A percentile compares a stretch with the other conserved stretches of the same genome.
phyloP scores from a whole-genome alignment of 768 basidiomycete genomes.

The Chalciporus chontae region DNA sequence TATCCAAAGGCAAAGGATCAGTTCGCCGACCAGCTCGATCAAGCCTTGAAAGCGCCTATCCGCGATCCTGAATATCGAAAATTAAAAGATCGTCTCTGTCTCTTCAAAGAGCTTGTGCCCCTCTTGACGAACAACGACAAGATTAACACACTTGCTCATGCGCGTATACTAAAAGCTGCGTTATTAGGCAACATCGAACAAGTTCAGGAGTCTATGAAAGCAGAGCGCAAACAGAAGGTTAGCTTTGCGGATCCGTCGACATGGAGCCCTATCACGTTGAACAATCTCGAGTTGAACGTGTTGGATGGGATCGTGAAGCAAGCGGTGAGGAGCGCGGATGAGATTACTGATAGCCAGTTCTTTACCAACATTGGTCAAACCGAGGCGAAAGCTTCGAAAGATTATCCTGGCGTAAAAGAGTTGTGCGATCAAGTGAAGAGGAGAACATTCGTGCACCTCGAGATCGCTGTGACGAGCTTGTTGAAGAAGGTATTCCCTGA shows the following conservation, averaged over 20 bases:
- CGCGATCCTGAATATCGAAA: slow-evolving; percentile 3
- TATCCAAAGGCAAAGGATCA: slow-evolving; percentile 15
- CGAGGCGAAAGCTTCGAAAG: neutral
- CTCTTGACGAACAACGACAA: neutral
- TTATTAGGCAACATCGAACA: slow-evolving; percentile 1
- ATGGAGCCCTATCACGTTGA: neutral
- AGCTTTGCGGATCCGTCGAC: neutral
- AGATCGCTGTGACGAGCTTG: neutral
- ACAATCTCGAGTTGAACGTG: neutral
- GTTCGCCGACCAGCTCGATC: neutral
- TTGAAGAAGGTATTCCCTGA: slow-evolving; percentile 8
- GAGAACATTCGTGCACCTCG: slow-evolving; percentile 1
- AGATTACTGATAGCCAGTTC: slow-evolving; percentile 11
- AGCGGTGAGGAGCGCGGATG: neutral
- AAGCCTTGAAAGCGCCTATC: slow-evolving; percentile 5
- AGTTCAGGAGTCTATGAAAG: neutral
- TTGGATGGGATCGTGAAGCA: slow-evolving; percentile 2
- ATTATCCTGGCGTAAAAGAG: neutral
- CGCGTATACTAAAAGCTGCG: neutral
- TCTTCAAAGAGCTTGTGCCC: slow-evolving; percentile 2
- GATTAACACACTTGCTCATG: neutral
- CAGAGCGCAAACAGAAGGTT: too few relatives aligned
- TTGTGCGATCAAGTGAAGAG: neutral
- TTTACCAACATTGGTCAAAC: slow-evolving; percentile 5
- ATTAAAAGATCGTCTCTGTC: slow-evolving; percentile 15